A percentile compares a stretch with the other conserved stretches of the same genome.
Conservation (phyloP, 75 land plant genomes). For the Isoetes taiwanensis region DNA sequence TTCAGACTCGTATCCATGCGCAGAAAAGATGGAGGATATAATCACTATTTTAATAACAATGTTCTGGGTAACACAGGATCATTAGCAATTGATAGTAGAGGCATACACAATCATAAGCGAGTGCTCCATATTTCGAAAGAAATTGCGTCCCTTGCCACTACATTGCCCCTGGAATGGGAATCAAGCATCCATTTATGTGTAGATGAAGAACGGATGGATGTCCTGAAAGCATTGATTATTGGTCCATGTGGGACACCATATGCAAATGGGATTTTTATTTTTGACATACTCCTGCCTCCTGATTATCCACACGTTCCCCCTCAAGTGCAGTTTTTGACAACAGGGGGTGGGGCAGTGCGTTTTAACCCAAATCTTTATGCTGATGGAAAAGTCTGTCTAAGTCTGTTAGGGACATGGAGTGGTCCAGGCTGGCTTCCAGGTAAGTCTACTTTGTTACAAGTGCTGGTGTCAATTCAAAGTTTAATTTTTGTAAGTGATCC, state of each 20-base stretch:
- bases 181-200: conserved; percentile 33
- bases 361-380: conserved; percentile 37
- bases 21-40: conserved; percentile 10
- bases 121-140: conserved; percentile 21
- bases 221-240: conserved; percentile 23
- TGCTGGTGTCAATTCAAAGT: conserved; percentile 30
- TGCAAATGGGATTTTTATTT: conserved; percentile 31
- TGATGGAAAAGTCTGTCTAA: conserved; percentile 29
- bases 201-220: conserved; percentile 19
- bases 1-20: conserved; percentile 12
- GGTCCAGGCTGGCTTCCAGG: conserved; percentile 32
- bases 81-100: conserved; percentile 11
- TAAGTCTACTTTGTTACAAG: conserved; percentile 31
- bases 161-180: conserved; percentile 32
- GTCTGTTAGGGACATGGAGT: conserved; percentile 35
- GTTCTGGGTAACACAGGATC: conserved; percentile 10
- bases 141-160: conserved; percentile 17
- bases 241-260: conserved; percentile 32
- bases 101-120: conserved; percentile 22
- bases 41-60: conserved; percentile 16
- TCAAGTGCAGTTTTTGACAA: conserved; percentile 28
- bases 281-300: conserved; percentile 30
- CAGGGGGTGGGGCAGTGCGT: conserved; percentile 33
- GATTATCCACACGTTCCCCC: conserved; percentile 32
- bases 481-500: conserved; percentile 29